Percentiles rank a stretch among this genome's conserved stretches.
Conservation (phyloP, 2,329 filamentous ascomycete genomes). For the Fusarium phyllophilum region DNA sequence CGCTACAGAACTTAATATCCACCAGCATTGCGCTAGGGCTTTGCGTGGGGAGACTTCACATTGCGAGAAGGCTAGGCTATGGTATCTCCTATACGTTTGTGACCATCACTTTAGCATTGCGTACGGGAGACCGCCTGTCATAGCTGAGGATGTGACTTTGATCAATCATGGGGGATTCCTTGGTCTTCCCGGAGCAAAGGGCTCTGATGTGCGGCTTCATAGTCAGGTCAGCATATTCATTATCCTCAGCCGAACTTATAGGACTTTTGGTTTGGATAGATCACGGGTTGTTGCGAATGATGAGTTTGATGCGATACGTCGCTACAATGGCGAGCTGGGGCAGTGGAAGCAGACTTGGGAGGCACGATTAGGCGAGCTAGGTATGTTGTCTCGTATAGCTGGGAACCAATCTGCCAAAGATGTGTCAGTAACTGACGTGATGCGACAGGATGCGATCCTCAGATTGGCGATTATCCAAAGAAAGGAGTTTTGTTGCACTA, state of each 20-base stretch:
- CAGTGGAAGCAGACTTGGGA: background rate
- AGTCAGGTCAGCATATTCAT: background rate
- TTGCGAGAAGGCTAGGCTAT: background rate
- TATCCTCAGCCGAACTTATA: background rate
- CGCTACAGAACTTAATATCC: background rate
- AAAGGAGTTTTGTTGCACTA: background rate
- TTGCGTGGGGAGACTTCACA: rapidly evolving
- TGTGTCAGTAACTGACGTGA: background rate
- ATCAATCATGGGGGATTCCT: background rate
- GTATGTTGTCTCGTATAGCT: background rate
- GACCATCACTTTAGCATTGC: background rate
- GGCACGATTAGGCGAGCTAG: background rate
- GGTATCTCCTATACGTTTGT: background rate
- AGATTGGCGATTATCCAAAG: background rate
- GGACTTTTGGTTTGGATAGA: background rate
- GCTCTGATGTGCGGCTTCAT: background rate
- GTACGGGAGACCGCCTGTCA: background rate
- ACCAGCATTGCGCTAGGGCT: background rate
- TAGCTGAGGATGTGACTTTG: background rate
- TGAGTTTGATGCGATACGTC: background rate
- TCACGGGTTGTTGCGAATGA: background rate
- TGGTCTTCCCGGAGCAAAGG: background rate
- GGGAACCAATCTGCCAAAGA: background rate
- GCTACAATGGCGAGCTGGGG: background rate
- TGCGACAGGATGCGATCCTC: background rate